phyloP scores from a whole-genome alignment of 2,329 filamentous ascomycete species.

The Arthrobotrys entomopaga region DNA sequence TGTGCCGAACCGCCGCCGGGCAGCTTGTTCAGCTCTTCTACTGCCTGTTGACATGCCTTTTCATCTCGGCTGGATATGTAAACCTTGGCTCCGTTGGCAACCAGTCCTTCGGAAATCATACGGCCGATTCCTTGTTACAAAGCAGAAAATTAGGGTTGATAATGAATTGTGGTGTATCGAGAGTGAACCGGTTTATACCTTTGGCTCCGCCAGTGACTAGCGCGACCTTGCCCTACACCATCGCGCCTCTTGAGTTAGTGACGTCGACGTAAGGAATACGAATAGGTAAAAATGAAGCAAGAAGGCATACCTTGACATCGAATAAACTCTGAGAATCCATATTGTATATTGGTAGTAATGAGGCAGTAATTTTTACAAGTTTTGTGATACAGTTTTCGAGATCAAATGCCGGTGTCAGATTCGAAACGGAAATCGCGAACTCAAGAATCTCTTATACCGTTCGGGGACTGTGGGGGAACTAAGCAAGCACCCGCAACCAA shows the following conservation, averaged over 20 bases:
- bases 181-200: constrained; percentile 43
- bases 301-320: constrained; percentile 67
- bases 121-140: constrained; percentile 69
- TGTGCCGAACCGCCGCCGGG: constrained; percentile 68
- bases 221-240: constrained; percentile 68
- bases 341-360: constrained; percentile 44
- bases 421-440: constrained; percentile 23
- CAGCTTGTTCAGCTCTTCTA: constrained; percentile 68
- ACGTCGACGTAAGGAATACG: neutral
- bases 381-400: too few species aligned
- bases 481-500: constrained; percentile 1
- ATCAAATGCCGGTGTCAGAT: too few species aligned
- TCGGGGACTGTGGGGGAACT: neutral
- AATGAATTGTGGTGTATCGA: neutral
- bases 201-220: constrained; percentile 68
- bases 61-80: constrained; percentile 76
- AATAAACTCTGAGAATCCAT: constrained; percentile 71
- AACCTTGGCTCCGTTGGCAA: constrained; percentile 73
- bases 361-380: too few species aligned
- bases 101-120: constrained; percentile 75
- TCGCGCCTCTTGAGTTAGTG: constrained; percentile 20
- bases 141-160: constrained; percentile 2
- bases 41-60: constrained; percentile 70
- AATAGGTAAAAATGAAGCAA: neutral
- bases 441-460: constrained; percentile 20